Percentiles rank a stretch among this genome's conserved stretches.
Conservation (phyloP, 2,329 filamentous ascomycete species). For the Sclerotinia trifoliorum region DNA sequence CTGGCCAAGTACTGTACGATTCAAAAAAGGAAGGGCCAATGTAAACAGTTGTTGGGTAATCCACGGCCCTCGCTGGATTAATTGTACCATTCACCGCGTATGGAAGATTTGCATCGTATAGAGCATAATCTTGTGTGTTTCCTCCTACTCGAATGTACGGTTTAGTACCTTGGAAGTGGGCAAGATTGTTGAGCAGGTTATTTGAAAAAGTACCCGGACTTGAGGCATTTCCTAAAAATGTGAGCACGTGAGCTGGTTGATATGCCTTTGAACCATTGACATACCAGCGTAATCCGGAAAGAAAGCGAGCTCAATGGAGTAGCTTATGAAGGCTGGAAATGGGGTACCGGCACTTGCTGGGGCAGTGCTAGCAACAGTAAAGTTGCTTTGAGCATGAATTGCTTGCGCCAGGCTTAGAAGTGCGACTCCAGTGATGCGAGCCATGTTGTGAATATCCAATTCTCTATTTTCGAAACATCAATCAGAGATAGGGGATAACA, state of each 20-base stretch:
- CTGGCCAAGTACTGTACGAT: constrained; percentile 57
- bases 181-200: constrained; percentile 58
- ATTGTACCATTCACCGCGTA: constrained; percentile 53
- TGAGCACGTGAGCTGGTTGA: background rate
- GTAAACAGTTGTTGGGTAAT: constrained; percentile 60
- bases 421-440: background rate
- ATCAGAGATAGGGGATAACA: background rate
- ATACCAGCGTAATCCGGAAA: constrained; percentile 47
- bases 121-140: constrained; percentile 65
- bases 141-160: constrained; percentile 63
- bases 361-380: constrained; percentile 17
- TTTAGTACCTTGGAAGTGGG: constrained; percentile 52
- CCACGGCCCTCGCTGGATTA: constrained; percentile 49
- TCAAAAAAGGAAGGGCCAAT: constrained; percentile 64
- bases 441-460: background rate
- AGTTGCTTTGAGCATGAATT: constrained; percentile 20
- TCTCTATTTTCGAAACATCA: background rate
- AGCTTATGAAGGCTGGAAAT: constrained; percentile 50
- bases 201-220: constrained; percentile 59
- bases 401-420: constrained; percentile 11
- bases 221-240: constrained; percentile 48
- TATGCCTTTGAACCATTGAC: background rate
- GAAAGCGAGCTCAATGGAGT: constrained; percentile 52
- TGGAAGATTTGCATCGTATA: constrained; percentile 55
- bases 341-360: constrained; percentile 30